Evolutionary conservation across 2,329 filamentous ascomycete genomes (phyloP).

Genomic region (Pseudogymnoascus verrucosus): DNA sequence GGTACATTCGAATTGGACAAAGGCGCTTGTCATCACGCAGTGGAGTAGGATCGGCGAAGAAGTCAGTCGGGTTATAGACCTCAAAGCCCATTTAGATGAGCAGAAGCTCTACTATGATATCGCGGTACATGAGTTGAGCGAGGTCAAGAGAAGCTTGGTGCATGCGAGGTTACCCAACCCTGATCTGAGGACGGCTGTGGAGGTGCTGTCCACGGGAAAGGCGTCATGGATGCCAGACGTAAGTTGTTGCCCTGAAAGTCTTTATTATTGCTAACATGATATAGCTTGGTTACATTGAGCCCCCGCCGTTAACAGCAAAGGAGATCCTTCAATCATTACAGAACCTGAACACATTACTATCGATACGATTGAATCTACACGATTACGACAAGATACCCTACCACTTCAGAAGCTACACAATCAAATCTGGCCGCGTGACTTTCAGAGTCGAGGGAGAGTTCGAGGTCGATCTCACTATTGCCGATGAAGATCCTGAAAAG

Average conservation of each 20-base stretch:
- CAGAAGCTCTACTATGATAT: slow-evolving; percentile 53
- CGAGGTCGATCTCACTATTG: slow-evolving; percentile 86
- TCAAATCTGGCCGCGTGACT: slow-evolving; percentile 80
- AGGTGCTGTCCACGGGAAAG: slow-evolving; percentile 72
- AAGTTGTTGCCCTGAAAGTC: slow-evolving; percentile 28
- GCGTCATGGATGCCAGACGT: slow-evolving; percentile 74
- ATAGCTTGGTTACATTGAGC: slow-evolving; percentile 68
- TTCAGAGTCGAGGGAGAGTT: slow-evolving; percentile 80
- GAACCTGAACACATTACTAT: slow-evolving; percentile 75
- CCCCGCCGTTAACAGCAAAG: slow-evolving; percentile 60
- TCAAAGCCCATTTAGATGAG: slow-evolving; percentile 65
- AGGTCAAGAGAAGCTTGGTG: slow-evolving; percentile 65
- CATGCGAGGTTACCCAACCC: slow-evolving; percentile 76
- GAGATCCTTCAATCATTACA: slow-evolving; percentile 68
- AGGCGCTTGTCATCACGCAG: slow-evolving; percentile 80
- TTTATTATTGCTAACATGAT: slow-evolving; percentile 16
- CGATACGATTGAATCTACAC: slow-evolving; percentile 74
- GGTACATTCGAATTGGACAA: slow-evolving; percentile 82
- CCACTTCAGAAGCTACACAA: slow-evolving; percentile 69
- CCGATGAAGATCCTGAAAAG: slow-evolving; percentile 70
- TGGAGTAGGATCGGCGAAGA: slow-evolving; percentile 76
- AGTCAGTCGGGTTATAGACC: slow-evolving; percentile 81
- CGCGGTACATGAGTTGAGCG: slow-evolving; percentile 55
- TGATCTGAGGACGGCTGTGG: slow-evolving; percentile 81
- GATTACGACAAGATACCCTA: slow-evolving; percentile 68